Evolutionary conservation across 129 eudicot genomes (phyloP).

Genomic region (Heracleum sosnowskyi): DNA sequence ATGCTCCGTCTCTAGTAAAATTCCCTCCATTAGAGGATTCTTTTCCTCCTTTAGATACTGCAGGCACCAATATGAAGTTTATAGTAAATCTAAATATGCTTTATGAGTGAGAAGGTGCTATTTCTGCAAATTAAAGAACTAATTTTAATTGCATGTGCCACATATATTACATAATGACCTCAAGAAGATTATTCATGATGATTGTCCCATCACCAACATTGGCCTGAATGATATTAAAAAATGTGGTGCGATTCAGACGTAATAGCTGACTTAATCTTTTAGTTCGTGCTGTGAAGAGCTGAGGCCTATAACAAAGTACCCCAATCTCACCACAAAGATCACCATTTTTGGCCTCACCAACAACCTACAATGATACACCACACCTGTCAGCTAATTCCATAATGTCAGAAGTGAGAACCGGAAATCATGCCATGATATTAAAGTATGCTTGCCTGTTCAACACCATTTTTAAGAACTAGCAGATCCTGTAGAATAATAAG

Average conservation of each 20-base stretch:
- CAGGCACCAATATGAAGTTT: background rate
- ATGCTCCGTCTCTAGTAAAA: constrained; percentile 71
- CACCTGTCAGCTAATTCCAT: constrained; percentile 3
- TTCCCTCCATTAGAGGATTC: constrained; percentile 74
- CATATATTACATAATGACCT: constrained; percentile 30
- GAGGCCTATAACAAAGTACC: constrained; percentile 91
- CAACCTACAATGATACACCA: constrained; percentile 33
- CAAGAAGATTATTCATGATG: constrained; percentile 84
- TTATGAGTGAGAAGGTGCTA: background rate
- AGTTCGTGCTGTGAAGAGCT: constrained; percentile 79
- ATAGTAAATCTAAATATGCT: background rate
- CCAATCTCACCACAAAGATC: constrained; percentile 88
- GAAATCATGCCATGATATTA: background rate
- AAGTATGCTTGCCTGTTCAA: constrained; percentile 57
- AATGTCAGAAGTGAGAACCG: background rate
- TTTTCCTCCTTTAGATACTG: constrained; percentile 75
- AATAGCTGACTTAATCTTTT: constrained; percentile 65
- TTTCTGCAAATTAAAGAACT: background rate
- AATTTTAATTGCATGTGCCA: background rate
- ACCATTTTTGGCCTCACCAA: constrained; percentile 75
- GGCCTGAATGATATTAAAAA: constrained; percentile 72
- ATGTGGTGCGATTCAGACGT: constrained; percentile 66
- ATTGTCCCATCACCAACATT: constrained; percentile 94
- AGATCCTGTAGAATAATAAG: constrained; percentile 49
- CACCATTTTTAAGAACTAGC: constrained; percentile 52